These are phyloP conservation scores for Scedosporium aurantiacum DNA, from an alignment of 2,329 filamentous ascomycete genomes.

Conservation along the genomic window DNA sequence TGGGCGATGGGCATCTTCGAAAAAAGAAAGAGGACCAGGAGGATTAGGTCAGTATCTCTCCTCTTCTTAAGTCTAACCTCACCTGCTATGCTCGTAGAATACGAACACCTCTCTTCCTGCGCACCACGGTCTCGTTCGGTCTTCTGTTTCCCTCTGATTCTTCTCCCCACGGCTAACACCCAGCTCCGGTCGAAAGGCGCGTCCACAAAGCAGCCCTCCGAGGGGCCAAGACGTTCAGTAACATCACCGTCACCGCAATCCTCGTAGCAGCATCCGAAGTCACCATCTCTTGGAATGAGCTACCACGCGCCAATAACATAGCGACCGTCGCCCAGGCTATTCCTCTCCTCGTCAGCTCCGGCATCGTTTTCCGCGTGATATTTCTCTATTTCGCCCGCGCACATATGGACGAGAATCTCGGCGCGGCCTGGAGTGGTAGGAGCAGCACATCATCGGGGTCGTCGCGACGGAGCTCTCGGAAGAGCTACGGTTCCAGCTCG, in stretches of 20 bases:
- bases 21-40: neutral
- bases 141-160: neutral
- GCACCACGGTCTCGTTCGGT: no score
- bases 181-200: neutral
- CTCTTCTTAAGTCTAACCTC: neutral
- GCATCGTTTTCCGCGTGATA: constrained; percentile 16
- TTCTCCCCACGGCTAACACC: neutral
- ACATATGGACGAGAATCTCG: neutral
- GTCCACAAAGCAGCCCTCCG: constrained; percentile 15
- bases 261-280: constrained; percentile 20
- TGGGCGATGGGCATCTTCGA: constrained; percentile 11
- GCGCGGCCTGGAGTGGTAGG: neutral
- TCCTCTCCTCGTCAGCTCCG: constrained; percentile 20
- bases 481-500: neutral
- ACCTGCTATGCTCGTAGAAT: neutral
- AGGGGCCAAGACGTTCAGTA: constrained; percentile 16
- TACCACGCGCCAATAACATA: constrained; percentile 15
- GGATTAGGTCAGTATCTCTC: neutral
- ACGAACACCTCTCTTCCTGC: no score
- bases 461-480: neutral
- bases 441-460: neutral
- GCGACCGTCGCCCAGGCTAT: constrained; percentile 19
- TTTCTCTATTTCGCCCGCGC: constrained; percentile 8
- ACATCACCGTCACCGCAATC: constrained; percentile 14
- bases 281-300: constrained; percentile 21